Conservation (phyloP, 768 basidiomycete species). For the Myochromella boudieri region DNA sequence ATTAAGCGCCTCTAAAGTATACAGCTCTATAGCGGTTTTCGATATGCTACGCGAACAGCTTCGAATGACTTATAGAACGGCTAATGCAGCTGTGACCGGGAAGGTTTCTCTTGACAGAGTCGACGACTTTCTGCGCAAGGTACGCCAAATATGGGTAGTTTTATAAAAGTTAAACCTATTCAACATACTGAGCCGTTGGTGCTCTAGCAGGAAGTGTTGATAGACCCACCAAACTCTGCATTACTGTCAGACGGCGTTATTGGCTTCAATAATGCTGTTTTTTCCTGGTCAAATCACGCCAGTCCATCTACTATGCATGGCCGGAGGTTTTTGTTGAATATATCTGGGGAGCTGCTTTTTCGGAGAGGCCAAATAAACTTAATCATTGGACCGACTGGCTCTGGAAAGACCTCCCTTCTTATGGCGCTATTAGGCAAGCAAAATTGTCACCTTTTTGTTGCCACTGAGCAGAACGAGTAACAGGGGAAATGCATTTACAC, state of each 20-base stretch:
- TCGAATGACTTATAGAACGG: constrained; percentile 29
- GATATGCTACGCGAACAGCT: constrained; percentile 55
- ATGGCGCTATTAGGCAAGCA: constrained; percentile 54
- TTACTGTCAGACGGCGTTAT: constrained; percentile 32
- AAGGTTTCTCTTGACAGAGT: constrained; percentile 66
- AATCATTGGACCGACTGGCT: constrained; percentile 57
- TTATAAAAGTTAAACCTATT: background rate
- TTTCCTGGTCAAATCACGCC: constrained; percentile 48
- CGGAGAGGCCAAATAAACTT: constrained; percentile 50
- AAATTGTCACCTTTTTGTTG: background rate
- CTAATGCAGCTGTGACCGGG: constrained; percentile 26
- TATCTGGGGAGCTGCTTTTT: constrained; percentile 55
- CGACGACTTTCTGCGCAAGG: constrained; percentile 37
- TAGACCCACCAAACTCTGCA: constrained; percentile 13
- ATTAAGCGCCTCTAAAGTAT: constrained; percentile 40
- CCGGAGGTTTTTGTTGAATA: constrained; percentile 48
- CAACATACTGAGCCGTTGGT: constrained; percentile 49
- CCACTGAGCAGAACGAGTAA: background rate
- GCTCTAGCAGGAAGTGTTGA: constrained; percentile 24
- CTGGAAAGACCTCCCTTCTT: constrained; percentile 63
- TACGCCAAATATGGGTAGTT: too few relatives aligned
- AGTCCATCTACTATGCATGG: constrained; percentile 34
- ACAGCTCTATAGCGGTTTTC: constrained; percentile 58
- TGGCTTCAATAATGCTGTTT: constrained; percentile 51
- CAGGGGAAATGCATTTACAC: constrained; percentile 66